Base-by-base conservation (phyloP, 129 eudicot species). In the Artemisia tridentata region DNA sequence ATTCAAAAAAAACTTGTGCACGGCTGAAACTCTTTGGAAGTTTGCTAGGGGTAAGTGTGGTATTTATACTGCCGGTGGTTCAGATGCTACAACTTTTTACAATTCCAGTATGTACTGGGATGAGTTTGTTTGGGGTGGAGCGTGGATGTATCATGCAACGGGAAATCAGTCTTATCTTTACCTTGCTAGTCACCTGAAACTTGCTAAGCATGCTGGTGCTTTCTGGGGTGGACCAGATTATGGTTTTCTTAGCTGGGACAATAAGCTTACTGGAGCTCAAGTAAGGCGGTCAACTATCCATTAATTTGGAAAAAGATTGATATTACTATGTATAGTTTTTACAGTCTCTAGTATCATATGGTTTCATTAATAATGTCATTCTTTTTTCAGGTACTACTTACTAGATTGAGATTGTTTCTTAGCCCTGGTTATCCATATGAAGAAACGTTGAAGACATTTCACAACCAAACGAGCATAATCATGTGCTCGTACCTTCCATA, bases 351-450 rank as follows among this genome's bases (percentile, higher is more conserved):
- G 19, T 23, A 14, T 38, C 23, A 7, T 73, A 20, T 72, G 27
- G 10, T 12, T 13, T 9, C 58, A 10, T 13, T 66, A 25, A 75
- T n/a, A 10, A 43, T 57, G 38, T 67, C 59, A 27, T 57, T 46
- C 18, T 52, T 15, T 75, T 57, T 25, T 41, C 66, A 92, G 98
- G 91, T 92, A 73, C 92, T 92, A 65, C 86, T 92, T 46, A 92
- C 88, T 68, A 91, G 98, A 67, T 58, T 92, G 78, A 81, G 96
- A 84, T 74, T 92, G 77, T 92, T 92, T 81, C 54, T 92, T 69
- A 86, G 95, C 83, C 98, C 98, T 29, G 98, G 98, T 12, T 92
- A 86, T 80, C 98, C 98, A 2, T 92, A 92, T 63, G 96, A 85
- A 81, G 97, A 87, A 57, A 86, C 84, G n/a, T 73, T 90, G 78